phyloP scores from a whole-genome alignment of 345 rosid species.

The Bruguiera parviflora region DNA sequence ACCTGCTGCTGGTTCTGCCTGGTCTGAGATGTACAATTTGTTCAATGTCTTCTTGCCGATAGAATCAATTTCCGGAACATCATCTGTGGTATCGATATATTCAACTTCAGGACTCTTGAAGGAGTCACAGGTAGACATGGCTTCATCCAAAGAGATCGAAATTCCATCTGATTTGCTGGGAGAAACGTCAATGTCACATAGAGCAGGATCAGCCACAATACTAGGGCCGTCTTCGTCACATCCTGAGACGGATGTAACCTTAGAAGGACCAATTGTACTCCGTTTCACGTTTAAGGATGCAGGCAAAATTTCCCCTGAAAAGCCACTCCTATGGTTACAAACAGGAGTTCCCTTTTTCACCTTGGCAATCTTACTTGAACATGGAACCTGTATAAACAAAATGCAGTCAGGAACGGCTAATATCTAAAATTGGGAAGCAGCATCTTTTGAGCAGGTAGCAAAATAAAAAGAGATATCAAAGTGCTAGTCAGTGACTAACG shows the following conservation, averaged over 20 bases:
- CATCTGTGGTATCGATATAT: conserved; percentile 52
- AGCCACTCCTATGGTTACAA: conserved; percentile 18
- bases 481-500: no score
- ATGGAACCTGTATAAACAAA: conserved; percentile 40
- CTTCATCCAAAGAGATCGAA: conserved; percentile 66
- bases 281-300: conserved; percentile 31
- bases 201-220: conserved; percentile 22
- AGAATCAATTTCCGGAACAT: conserved; percentile 49
- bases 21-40: conserved; percentile 67
- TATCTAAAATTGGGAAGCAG: not conserved
- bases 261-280: conserved; percentile 28
- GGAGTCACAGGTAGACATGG: conserved; percentile 79
- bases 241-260: conserved; percentile 32
- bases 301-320: conserved; percentile 31
- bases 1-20: conserved; percentile 31
- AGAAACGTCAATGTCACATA: conserved; percentile 40
- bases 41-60: conserved; percentile 66
- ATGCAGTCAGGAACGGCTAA: conserved; percentile 8
- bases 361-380: conserved; percentile 52
- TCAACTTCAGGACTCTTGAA: conserved; percentile 86
- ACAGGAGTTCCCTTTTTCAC: conserved; percentile 44
- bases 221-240: conserved; percentile 25
- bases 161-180: conserved; percentile 55
- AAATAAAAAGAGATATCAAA: not conserved
- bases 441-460: not conserved